phyloP scores from a whole-genome alignment of 2,329 filamentous ascomycete genomes.

The Fusarium armeniacum region DNA sequence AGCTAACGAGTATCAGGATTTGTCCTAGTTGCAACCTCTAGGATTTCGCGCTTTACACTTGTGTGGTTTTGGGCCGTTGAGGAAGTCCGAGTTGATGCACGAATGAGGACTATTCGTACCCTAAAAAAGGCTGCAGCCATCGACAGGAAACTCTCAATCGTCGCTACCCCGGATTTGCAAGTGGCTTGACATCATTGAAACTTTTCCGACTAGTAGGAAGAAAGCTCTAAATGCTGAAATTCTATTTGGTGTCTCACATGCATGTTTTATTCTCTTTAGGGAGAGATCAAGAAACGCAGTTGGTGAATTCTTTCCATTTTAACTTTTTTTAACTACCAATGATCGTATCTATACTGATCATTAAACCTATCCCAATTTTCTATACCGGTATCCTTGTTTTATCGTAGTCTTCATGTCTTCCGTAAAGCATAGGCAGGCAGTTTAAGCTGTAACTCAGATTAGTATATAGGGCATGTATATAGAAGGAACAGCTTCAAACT shows the following conservation, averaged over 20 bases:
- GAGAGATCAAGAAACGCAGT: not conserved
- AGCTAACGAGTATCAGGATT: no score
- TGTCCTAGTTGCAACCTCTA: not conserved
- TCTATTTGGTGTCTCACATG: slow-evolving; percentile 1
- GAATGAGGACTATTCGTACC: not conserved
- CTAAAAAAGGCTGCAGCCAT: not conserved
- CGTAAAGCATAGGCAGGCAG: slow-evolving; percentile 17
- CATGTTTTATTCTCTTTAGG: not conserved
- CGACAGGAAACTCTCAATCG: not conserved
- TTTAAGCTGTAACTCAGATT: slow-evolving; percentile 44
- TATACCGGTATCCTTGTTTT: slow-evolving; percentile 24
- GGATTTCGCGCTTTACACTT: slow-evolving; percentile 15
- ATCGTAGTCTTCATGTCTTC: slow-evolving; percentile 23
- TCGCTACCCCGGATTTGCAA: slow-evolving; percentile 42
- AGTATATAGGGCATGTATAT: slow-evolving; percentile 16
- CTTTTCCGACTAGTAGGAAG: slow-evolving; percentile 28
- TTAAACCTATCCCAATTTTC: slow-evolving; percentile 23
- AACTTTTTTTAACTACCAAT: slow-evolving; percentile 19
- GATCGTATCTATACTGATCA: slow-evolving; percentile 14
- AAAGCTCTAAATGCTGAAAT: slow-evolving; percentile 12
- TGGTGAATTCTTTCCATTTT: slow-evolving; percentile 18
- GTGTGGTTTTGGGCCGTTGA: not conserved
- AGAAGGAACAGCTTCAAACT: slow-evolving; percentile 51
- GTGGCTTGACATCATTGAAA: slow-evolving; percentile 39
- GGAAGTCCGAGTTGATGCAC: slow-evolving; percentile 7